Evolutionary conservation across 306 rosid species (phyloP), one percentile per base, ranked within the genome.

Genomic region (Sicyos baderoa): DNA sequence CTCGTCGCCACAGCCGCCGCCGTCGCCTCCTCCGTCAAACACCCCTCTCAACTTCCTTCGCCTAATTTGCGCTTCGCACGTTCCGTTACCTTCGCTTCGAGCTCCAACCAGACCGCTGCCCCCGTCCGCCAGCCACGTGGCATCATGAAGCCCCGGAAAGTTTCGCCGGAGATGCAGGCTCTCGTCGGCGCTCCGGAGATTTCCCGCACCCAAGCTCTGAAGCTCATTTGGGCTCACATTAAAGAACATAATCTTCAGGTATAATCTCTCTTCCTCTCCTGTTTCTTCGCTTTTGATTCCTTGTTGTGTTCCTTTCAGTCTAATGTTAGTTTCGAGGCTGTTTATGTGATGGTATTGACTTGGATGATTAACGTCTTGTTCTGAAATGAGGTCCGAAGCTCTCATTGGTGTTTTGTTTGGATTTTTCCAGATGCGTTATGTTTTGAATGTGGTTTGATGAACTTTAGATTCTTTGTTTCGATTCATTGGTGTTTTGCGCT

Each of bases 241-340:
- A 94, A 94, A 88, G 84, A 77, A 21, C 78, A 94, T 77, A 88
- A 94, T 79, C 99, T 94, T 75, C 99, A 94, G 97, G 99, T 93
- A 40, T 40, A 32, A 40, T 63, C 65, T 47, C 37, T 6, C 9
- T 62, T 59, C 4, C 23, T 52, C 8, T 17, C 5, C 2, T 6
- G 59, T 72, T 56, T 11, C 16, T 5, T 0, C 6, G 44, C 35
- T 66, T 17, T 60, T 4, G 0, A 2, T 32, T 4, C 37, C 5
- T 32, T 32, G 3, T 32, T 27, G 64, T 23, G 0, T 18, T 2
- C 3, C 6, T 14, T 45, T 52, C 11, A 15, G 10, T 17, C 6
- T 17, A 23, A 14, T 9, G 42, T 11, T 17, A 3, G 10, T 23
- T 5, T 68, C 40, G 2, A 8, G 50, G 4, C 18, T 44, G 11